Evolutionary conservation across 371 early-diverging fungal species (phyloP).

Genomic region (Apophysomyces ossiformis): DNA sequence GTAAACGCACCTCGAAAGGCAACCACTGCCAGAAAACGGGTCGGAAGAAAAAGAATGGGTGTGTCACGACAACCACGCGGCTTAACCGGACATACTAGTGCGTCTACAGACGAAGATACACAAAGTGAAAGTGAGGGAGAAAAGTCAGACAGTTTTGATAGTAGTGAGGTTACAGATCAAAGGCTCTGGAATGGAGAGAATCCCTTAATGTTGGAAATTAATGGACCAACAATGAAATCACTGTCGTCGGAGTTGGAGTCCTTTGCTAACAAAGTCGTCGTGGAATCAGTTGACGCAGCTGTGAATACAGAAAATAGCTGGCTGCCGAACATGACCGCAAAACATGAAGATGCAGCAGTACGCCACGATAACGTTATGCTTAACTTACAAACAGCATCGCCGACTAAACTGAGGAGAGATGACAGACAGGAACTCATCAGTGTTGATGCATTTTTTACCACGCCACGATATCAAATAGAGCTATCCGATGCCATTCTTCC

Average conservation of each 20-base stretch:
- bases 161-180: background rate
- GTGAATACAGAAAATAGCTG: background rate
- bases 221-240: background rate
- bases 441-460: background rate
- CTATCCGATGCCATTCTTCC: background rate
- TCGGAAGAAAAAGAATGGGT: background rate
- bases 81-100: background rate
- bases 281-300: background rate
- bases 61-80: background rate
- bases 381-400: background rate
- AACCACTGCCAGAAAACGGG: background rate
- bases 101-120: constrained; percentile 1
- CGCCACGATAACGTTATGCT: background rate
- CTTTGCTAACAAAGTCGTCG: background rate
- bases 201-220: background rate
- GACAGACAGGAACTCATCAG: background rate
- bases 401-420: too few species aligned
- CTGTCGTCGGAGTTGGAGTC: background rate
- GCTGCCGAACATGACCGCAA: background rate
- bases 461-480: background rate
- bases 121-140: background rate
- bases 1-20: background rate
- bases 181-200: background rate
- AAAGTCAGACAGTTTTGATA: background rate
- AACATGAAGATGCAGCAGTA: background rate